These are phyloP conservation scores for Cryptococcus sp. DNA, from an alignment of 1,284 basidiomycete genomes.

Conservation along the genomic window DNA sequence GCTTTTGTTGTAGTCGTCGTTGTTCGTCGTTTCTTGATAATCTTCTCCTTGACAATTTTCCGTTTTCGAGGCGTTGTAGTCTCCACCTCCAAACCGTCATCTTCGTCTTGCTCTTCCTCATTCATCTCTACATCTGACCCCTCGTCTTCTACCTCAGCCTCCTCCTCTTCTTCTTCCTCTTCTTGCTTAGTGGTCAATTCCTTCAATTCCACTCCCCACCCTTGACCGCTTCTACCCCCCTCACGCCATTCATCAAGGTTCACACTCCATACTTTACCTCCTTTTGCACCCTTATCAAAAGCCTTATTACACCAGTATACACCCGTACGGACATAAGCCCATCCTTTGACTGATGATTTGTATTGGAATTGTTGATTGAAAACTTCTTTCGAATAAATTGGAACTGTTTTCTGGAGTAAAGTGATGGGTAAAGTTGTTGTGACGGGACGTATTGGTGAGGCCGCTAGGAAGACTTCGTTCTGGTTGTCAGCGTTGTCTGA, in stretches of 20 bases:
- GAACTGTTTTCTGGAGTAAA: conserved; percentile 30
- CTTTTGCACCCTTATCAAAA: conserved; percentile 44
- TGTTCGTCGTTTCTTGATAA: neutral
- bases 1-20: conserved; percentile 4
- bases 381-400: conserved; percentile 35
- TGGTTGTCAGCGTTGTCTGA: conserved; percentile 6
- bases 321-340: conserved; percentile 30
- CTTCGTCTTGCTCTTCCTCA: conserved; percentile 18
- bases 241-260: conserved; percentile 43
- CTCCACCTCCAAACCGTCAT: conserved; percentile 11
- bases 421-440: conserved; percentile 32
- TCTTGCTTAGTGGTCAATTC: conserved; percentile 8
- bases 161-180: conserved; percentile 9
- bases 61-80: neutral
- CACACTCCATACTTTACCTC: conserved; percentile 38
- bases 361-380: conserved; percentile 26
- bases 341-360: conserved; percentile 33
- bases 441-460: conserved; percentile 28
- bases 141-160: conserved; percentile 11
- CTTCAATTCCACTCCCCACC: conserved; percentile 23
- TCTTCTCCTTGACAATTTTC: conserved; percentile 8
- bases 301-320: conserved; percentile 46
- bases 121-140: too few relatives aligned
- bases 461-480: conserved; percentile 44
- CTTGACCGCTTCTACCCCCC: conserved; percentile 24